Base-by-base conservation (phyloP, 2,329 filamentous ascomycete species). In the Phialemoniopsis sp. region DNA sequence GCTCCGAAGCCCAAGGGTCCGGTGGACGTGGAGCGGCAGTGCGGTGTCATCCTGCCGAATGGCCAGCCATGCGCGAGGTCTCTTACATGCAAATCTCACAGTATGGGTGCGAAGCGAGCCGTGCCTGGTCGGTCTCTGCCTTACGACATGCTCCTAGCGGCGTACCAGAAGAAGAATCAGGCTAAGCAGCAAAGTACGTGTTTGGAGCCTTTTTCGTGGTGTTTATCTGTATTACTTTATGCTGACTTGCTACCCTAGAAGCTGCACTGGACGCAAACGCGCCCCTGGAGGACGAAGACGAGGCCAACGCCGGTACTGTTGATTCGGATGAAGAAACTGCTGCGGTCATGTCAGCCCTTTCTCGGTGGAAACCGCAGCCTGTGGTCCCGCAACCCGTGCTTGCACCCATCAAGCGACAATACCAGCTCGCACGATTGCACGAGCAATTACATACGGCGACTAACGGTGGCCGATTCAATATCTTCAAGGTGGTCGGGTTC, bases 151-250 rank as follows among this genome's bases (percentile, higher is more conserved):
- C 70, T 96, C 30, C 73, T 96, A 29, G 82, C 86, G 13, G 84
- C 85, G 8, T 93, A 93, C 55, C 87, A 93, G 62, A 96, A 97
- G 75, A 97, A 96, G 73, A 98, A 98, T 54, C 93, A 97, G 62
- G 93, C 93, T 16, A 95, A 95, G 57, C 88, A 95, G 67, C 93
- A 97, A 63, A 95, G 88, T 90, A 73, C 66, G 84, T 76, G 15
- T 6, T 26, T 26, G 6, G 21, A 26, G 21, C 33, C 18, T 13
- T 3, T 33, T 37, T 32, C 13, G 17, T 37, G n/a, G 14, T 10
- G 10, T 26, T 6, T 26, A 28, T 34, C 17, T 18, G 34, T 28
- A 32, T 29, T 13, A 10, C 21, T 6, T 26, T 10, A 10, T 6
- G 29, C 32, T 42, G 33, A 49, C 51, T 53, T 32, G 34, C 39